Conservation (phyloP, 805 yeast species). For the Starmerella sirachaensis region DNA sequence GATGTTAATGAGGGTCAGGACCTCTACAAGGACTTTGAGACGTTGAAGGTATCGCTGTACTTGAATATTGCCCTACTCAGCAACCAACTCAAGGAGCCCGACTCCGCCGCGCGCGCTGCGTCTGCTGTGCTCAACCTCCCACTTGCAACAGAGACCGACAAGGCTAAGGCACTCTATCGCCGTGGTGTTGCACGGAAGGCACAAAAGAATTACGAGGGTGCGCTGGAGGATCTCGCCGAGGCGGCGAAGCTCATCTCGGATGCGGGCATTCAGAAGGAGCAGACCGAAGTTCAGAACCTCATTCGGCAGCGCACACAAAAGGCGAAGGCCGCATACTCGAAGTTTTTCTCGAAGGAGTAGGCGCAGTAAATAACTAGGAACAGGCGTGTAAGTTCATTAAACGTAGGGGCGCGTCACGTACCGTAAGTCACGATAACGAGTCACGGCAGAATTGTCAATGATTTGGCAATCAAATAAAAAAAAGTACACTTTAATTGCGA, state of each 20-base stretch:
- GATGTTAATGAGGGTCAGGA: constrained; percentile 46
- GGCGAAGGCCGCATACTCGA: constrained; percentile 33
- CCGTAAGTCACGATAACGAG: no score
- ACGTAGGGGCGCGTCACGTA: no score
- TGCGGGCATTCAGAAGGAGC: constrained; percentile 54
- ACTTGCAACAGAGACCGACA: constrained; percentile 45
- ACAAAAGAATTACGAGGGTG: constrained; percentile 57
- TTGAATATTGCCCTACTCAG: constrained; percentile 68
- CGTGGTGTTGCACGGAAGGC: constrained; percentile 63
- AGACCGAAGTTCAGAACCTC: constrained; percentile 43
- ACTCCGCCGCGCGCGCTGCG: constrained; percentile 46
- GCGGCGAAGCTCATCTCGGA: constrained; percentile 65
- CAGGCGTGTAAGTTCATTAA: no score
- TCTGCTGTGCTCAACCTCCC: constrained; percentile 55
- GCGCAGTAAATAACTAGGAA: background rate
- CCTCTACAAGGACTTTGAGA: constrained; percentile 34
- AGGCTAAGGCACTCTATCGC: constrained; percentile 78
- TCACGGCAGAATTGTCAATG: no score
- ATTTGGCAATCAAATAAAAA: no score
- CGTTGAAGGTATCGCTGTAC: constrained; percentile 49
- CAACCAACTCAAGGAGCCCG: constrained; percentile 46
- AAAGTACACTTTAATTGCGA: no score
- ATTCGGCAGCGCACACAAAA: constrained; percentile 42
- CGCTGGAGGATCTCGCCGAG: constrained; percentile 49
- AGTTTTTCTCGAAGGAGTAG: constrained; percentile 29